Percentiles rank a stretch among this genome's conserved stretches.
phyloP scores from a whole-genome alignment of 345 rosid species.

The Ceriops decandra region DNA sequence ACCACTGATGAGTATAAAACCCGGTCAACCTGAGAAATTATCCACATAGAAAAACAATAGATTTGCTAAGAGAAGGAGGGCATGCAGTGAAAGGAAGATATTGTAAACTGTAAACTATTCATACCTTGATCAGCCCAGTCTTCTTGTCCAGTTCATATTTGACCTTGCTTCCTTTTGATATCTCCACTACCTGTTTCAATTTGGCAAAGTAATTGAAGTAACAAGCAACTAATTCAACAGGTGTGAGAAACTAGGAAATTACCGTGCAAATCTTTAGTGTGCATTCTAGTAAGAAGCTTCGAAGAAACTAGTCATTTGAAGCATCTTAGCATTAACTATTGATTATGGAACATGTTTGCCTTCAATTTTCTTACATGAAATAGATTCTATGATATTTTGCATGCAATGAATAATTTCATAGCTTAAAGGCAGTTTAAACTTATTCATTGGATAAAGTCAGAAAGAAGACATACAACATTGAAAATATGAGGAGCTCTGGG shows the following conservation, averaged over 20 bases:
- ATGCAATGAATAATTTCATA: too few species aligned
- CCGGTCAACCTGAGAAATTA: conserved; percentile 65
- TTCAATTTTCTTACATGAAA: not conserved
- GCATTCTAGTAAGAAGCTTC: not conserved
- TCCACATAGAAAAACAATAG: conserved; percentile 12
- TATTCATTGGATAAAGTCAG: not conserved
- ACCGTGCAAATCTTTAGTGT: not conserved
- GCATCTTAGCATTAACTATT: not conserved
- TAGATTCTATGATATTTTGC: not conserved
- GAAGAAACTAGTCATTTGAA: not conserved
- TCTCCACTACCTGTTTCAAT: conserved; percentile 76
- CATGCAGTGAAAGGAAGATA: conserved; percentile 1
- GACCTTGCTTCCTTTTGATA: conserved; percentile 93
- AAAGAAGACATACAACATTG: conserved; percentile 30
- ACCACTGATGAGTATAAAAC: conserved; percentile 88
- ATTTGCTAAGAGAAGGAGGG: conserved; percentile 3
- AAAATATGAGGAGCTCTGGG: conserved; percentile 77
- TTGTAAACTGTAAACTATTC: not conserved
- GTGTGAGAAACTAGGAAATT: not conserved
- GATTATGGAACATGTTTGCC: not conserved
- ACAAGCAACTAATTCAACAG: not conserved
- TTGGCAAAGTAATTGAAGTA: not conserved
- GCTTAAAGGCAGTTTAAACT: not conserved
- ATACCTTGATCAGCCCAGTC: conserved; percentile 88
- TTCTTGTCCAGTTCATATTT: conserved; percentile 97